phyloP scores from a whole-genome alignment of 495 filamentous ascomycete genomes.

The Lasiosphaeriaceae sp. region DNA sequence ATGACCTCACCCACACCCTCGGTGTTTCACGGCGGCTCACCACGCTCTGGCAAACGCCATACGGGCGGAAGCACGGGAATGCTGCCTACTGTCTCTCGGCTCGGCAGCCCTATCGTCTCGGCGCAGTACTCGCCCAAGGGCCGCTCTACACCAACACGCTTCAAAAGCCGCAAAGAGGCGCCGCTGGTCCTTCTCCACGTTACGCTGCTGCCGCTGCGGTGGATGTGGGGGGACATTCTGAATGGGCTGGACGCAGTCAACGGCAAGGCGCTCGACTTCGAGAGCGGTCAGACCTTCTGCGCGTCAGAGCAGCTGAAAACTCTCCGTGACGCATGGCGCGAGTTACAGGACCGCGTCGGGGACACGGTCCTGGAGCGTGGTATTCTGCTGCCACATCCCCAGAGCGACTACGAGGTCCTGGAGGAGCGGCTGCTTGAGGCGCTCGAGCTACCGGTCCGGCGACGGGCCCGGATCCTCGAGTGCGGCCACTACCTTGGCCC shows the following conservation, averaged over 20 bases:
- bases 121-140: constrained; percentile 56
- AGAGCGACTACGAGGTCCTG: constrained; percentile 84
- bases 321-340: constrained; percentile 67
- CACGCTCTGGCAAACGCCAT: constrained; percentile 36
- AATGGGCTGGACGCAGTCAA: constrained; percentile 34
- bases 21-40: constrained; percentile 38
- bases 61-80: constrained; percentile 27
- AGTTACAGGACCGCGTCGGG: constrained; percentile 69
- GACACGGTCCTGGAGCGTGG: constrained; percentile 81
- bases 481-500: constrained; percentile 70
- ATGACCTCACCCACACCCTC: constrained; percentile 63
- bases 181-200: constrained; percentile 88
- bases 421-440: constrained; percentile 90
- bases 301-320: constrained; percentile 52
- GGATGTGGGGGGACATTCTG: constrained; percentile 60
- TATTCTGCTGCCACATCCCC: constrained; percentile 81
- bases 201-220: constrained; percentile 69
- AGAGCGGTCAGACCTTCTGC: constrained; percentile 15
- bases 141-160: constrained; percentile 51
- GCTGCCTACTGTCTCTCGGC: constrained; percentile 44
- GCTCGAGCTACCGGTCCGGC: constrained; percentile 64
- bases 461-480: constrained; percentile 64
- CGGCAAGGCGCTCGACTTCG: constrained; percentile 18
- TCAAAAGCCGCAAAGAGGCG: constrained; percentile 45
- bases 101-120: constrained; percentile 38